Evolutionary conservation across 202 grass and related monocot genomes (phyloP).

Genomic region (Musa balbisiana): DNA sequence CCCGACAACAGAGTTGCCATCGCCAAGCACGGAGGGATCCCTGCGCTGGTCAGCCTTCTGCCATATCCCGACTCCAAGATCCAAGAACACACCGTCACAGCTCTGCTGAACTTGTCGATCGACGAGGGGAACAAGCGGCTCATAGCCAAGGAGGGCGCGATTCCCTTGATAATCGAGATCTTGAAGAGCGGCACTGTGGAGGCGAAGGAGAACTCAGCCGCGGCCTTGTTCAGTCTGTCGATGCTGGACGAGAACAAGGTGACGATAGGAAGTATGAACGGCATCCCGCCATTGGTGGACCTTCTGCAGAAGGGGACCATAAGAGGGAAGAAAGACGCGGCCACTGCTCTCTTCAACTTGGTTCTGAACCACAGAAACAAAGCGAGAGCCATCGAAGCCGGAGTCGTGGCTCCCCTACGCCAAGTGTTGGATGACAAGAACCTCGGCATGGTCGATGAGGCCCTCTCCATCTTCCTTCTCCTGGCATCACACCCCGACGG

Average conservation of each 20-base stretch:
- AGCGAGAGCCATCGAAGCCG: conserved; percentile 48
- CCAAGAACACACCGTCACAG: conserved; percentile 66
- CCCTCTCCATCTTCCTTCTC: conserved; percentile 64
- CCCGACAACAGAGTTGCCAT: conserved; percentile 49
- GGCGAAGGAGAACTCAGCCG: conserved; percentile 71
- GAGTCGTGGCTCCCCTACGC: conserved; percentile 32
- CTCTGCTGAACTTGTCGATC: conserved; percentile 77
- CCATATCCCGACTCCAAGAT: conserved; percentile 60
- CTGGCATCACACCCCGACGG: conserved; percentile 46
- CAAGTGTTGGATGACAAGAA: conserved; percentile 37
- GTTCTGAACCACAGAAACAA: conserved; percentile 53
- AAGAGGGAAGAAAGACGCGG: conserved; percentile 78
- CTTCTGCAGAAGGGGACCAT: conserved; percentile 57
- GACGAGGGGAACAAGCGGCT: conserved; percentile 67
- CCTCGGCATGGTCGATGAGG: conserved; percentile 68
- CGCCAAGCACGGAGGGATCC: conserved; percentile 39
- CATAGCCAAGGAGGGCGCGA: conserved; percentile 50
- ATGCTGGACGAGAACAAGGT: conserved; percentile 67
- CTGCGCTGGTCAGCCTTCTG: conserved; percentile 45
- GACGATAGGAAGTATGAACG: conserved; percentile 39
- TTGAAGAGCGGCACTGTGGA: conserved; percentile 53
- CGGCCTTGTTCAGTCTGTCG: conserved; percentile 64
- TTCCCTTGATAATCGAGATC: conserved; percentile 60
- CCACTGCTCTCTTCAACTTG: conserved; percentile 67
- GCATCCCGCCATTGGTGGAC: conserved; percentile 49